Evolutionary conservation across 805 yeast species (phyloP).

Genomic region (Komagataella kurtzmanii): DNA sequence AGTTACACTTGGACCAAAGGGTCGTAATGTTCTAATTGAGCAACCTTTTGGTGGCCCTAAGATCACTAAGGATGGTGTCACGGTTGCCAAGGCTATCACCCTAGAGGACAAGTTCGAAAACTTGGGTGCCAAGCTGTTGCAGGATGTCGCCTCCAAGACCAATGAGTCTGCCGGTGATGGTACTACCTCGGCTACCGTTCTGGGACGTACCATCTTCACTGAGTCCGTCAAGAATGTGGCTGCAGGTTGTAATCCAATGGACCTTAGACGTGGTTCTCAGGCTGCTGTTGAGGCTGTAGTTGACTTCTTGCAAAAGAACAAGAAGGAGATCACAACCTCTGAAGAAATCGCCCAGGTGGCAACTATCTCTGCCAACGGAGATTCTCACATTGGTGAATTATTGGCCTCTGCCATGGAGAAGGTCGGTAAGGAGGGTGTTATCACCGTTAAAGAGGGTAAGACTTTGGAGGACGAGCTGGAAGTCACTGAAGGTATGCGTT

Average conservation of each 20-base stretch:
- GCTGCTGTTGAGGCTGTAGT: conserved; percentile 93
- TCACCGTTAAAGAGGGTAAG: conserved; percentile 95
- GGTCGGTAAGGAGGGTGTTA: conserved; percentile 98
- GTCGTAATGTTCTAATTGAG: conserved; percentile 92
- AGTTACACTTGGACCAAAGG: conserved; percentile 95
- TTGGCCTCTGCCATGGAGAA: conserved; percentile 96
- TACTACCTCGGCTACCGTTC: conserved; percentile 93
- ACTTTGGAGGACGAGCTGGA: conserved; percentile 93
- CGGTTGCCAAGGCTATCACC: conserved; percentile 80
- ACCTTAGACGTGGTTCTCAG: conserved; percentile 92
- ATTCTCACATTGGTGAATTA: conserved; percentile 77
- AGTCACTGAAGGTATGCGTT: conserved; percentile 97
- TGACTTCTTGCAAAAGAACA: conserved; percentile 67
- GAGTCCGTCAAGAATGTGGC: conserved; percentile 95
- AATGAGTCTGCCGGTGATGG: conserved; percentile 98
- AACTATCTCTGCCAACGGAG: conserved; percentile 95
- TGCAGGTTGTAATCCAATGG: conserved; percentile 99
- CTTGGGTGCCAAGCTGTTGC: conserved; percentile 88
- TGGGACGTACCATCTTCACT: conserved; percentile 90
- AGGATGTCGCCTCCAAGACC: conserved; percentile 95
- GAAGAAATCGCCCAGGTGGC: conserved; percentile 98
- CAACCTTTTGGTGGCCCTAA: conserved; percentile 95
- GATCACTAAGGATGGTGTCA: conserved; percentile 98
- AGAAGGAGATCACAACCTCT: conserved; percentile 85
- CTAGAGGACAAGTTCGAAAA: conserved; percentile 88